Evolutionary conservation across 2,329 filamentous ascomycete species (phyloP), one percentile per base, ranked within the genome.

Genomic region (Fusarium haematococcum): DNA sequence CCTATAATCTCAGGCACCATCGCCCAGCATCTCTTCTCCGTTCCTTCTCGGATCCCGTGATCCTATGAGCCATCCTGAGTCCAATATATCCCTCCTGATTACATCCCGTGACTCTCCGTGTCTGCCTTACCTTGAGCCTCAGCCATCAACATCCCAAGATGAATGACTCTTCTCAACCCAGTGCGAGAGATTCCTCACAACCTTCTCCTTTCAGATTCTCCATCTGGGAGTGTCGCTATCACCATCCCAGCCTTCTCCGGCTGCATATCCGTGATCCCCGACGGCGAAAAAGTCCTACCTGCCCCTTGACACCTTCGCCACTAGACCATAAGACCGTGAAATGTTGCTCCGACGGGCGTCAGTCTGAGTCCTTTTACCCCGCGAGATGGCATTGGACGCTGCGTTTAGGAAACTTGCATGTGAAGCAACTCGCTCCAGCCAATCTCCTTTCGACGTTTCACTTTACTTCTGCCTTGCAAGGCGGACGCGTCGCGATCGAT

Each of bases 221-320:
- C 16, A 18, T 37, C 35, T 37, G 35, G 35, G 35, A 37, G 68
- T 78, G 76, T 65, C 61, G 35, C 35, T 78, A 76, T 67, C 65
- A 20, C 37, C 14, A 45, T n/a, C 33, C 43, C 35, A 60, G 1
- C 14, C 32, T 25, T 54, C 57, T 50, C 50, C 65, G 69, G 70
- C 58, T 68, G 9, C 41, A 20, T 23, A 45, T 32, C 56, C 65
- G 43, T 50, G 27, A 37, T 4, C 57, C 35, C 75, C 67, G 57
- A 69, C 43, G 70, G 70, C 63, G 30, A 32, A 52, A 30, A 75
- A 72, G 50, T 63, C 57, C 43, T 56, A 48, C 64, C 56, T 69
- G 25, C 39, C 37, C 62, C 32, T 54, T 58, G 25, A 67, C 66
- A 52, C 50, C 54, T 52, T 70, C 39, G 65, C 68, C 63, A 69